phyloP scores from a whole-genome alignment of 148 eudicot species.

The Rhododendron kiyosumense region DNA sequence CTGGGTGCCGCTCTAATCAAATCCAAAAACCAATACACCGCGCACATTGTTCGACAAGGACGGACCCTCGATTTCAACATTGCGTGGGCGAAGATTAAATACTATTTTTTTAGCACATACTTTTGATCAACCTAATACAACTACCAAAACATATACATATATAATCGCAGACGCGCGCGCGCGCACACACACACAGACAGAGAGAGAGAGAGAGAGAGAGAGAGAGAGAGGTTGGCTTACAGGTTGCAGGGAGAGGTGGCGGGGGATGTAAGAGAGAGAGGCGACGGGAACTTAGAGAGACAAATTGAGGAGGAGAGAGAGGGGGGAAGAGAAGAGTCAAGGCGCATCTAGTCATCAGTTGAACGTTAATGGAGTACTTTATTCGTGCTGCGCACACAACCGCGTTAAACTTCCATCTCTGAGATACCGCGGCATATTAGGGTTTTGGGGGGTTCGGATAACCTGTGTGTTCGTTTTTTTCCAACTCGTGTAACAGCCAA shows the following conservation, averaged over 20 bases:
- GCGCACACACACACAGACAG: background rate
- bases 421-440: background rate
- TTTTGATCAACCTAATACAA: too few species aligned
- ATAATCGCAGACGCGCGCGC: too few species aligned
- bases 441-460: background rate
- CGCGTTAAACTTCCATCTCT: background rate
- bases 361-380: background rate
- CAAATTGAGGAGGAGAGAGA: constrained; percentile 22
- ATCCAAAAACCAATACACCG: background rate
- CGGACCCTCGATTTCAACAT: background rate
- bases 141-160: too few species aligned
- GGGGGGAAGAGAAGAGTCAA: constrained; percentile 30
- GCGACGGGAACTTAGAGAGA: constrained; percentile 22
- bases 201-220: background rate
- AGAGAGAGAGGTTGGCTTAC: constrained; percentile 20
- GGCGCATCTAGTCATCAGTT: background rate
- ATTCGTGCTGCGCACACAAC: background rate
- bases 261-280: constrained; percentile 23
- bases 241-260: constrained; percentile 25
- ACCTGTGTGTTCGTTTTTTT: background rate
- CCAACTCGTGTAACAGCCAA: background rate
- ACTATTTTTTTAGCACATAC: background rate
- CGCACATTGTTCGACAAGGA: background rate
- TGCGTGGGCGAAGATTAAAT: background rate
- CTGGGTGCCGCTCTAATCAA: too few species aligned